Conservation (phyloP, 2,329 filamentous ascomycete genomes). For the Sporothrix brunneoviolacea region DNA sequence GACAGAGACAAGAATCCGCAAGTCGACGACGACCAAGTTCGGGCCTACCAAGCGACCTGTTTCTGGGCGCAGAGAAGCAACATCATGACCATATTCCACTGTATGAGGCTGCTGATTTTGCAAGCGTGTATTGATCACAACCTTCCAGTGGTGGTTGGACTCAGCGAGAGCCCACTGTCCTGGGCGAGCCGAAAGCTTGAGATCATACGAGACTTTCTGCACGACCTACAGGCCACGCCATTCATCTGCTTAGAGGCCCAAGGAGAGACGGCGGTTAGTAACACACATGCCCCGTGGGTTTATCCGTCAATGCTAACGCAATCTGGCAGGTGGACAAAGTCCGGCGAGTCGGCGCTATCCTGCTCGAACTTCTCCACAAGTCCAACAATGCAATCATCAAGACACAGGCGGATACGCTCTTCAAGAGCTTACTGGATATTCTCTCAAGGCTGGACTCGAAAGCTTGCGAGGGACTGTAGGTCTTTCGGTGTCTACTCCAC, state of each 20-base stretch:
- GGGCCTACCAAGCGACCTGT: not conserved
- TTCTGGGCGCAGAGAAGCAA: slow-evolving; percentile 1
- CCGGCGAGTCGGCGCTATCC: not conserved
- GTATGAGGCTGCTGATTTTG: not conserved
- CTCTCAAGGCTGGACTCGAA: not conserved
- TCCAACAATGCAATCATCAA: not conserved
- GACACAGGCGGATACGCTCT: not conserved
- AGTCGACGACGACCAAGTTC: not conserved
- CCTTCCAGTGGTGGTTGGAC: not conserved
- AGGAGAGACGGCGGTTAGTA: not conserved
- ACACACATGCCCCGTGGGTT: too few relatives aligned
- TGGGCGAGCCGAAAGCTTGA: not conserved
- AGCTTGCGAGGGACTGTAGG: not conserved
- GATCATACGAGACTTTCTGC: not conserved
- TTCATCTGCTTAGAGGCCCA: not conserved
- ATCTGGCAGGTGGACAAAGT: too few relatives aligned
- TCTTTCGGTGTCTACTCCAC: too few relatives aligned
- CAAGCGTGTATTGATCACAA: not conserved
- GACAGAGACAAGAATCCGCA: not conserved
- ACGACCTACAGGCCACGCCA: not conserved
- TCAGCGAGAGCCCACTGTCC: not conserved
- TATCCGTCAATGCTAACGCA: too few relatives aligned
- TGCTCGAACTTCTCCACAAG: not conserved
- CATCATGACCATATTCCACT: slow-evolving; percentile 1
- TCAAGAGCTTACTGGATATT: not conserved